These are phyloP conservation scores for Teratosphaeria pseudoeucalypti DNA, from an alignment of 2,329 filamentous ascomycete species.

Conservation along the genomic window DNA sequence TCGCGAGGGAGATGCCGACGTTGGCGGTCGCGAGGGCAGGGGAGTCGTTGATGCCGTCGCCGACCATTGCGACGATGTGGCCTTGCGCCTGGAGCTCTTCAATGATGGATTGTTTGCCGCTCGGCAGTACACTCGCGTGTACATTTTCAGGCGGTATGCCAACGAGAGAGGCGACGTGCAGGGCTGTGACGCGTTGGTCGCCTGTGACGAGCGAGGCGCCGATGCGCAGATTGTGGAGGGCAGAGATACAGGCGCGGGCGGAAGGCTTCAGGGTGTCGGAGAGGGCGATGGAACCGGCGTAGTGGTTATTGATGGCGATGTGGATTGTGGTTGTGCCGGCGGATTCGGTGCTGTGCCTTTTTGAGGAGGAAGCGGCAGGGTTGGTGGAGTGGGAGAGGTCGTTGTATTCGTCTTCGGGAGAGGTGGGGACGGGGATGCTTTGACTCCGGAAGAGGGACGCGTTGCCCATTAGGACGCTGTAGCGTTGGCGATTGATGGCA, in stretches of 20 bases:
- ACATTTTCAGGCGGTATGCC: constrained; percentile 70
- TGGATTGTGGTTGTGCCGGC: constrained; percentile 85
- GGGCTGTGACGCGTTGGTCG: constrained; percentile 74
- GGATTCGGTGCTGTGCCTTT: constrained; percentile 26
- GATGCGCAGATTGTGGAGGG: constrained; percentile 75
- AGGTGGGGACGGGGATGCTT: constrained; percentile 51
- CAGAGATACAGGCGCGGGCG: constrained; percentile 68
- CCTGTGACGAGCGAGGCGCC: constrained; percentile 87
- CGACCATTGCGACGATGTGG: constrained; percentile 86
- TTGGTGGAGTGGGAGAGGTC: constrained; percentile 26
- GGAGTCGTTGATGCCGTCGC: constrained; percentile 97
- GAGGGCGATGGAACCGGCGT: constrained; percentile 72
- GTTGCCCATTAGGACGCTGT: constrained; percentile 77
- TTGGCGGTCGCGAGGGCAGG: constrained; percentile 87
- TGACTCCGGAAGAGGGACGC: constrained; percentile 63
- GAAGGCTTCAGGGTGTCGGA: constrained; percentile 87
- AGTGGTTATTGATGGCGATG: constrained; percentile 71
- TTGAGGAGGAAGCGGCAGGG: constrained; percentile 21
- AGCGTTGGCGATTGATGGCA: constrained; percentile 56
- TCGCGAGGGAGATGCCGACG: constrained; percentile 84
- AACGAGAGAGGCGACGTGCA: constrained; percentile 71
- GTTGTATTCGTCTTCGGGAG: constrained; percentile 44
- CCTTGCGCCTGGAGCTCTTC: constrained; percentile 63
- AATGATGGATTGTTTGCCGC: constrained; percentile 83
- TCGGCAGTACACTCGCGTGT: constrained; percentile 76